Percentiles rank a stretch among this genome's conserved stretches.
Conservation (phyloP, 2,329 filamentous ascomycete species). For the Paecilomyces formosus region DNA sequence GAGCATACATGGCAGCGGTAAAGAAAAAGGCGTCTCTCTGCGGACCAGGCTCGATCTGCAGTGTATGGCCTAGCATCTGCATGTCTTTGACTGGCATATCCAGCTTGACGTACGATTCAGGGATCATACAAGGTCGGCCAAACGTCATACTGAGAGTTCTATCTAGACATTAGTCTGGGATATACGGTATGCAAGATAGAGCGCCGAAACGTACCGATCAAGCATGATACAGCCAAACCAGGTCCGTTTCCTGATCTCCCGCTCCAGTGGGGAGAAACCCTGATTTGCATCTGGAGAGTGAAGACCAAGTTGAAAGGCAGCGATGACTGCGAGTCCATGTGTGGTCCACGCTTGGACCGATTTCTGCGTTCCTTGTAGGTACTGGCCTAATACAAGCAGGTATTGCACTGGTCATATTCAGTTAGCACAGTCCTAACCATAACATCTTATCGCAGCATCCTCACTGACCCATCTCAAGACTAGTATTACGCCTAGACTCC, state of each 20-base stretch:
- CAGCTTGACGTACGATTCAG: conserved; percentile 36
- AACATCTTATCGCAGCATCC: background rate
- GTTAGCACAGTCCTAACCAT: background rate
- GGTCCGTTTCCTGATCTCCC: conserved; percentile 41
- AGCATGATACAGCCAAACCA: conserved; percentile 46
- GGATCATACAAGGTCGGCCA: conserved; percentile 41
- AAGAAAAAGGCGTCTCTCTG: conserved; percentile 12
- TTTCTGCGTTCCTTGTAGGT: conserved; percentile 48
- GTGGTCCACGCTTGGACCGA: conserved; percentile 49
- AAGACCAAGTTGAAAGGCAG: conserved; percentile 45
- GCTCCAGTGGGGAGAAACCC: conserved; percentile 33
- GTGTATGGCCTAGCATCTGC: conserved; percentile 1
- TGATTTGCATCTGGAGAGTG: conserved; percentile 36
- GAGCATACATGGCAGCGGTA: conserved; percentile 16
- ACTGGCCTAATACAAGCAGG: conserved; percentile 44
- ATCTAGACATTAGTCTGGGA: background rate
- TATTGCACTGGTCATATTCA: conserved; percentile 34
- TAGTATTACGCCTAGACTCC: conserved; percentile 35
- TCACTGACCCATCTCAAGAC: conserved; percentile 36
- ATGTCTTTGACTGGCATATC: conserved; percentile 22
- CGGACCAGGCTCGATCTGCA: conserved; percentile 2
- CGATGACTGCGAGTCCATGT: conserved; percentile 46
- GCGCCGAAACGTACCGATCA: conserved; percentile 28
- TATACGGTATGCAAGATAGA: background rate
- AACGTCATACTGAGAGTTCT: conserved; percentile 47